A percentile compares a stretch with the other conserved stretches of the same genome.
These are phyloP conservation scores for Hyphopichia fennica DNA, from an alignment of 1,139 yeast species.

Conservation along the genomic window DNA sequence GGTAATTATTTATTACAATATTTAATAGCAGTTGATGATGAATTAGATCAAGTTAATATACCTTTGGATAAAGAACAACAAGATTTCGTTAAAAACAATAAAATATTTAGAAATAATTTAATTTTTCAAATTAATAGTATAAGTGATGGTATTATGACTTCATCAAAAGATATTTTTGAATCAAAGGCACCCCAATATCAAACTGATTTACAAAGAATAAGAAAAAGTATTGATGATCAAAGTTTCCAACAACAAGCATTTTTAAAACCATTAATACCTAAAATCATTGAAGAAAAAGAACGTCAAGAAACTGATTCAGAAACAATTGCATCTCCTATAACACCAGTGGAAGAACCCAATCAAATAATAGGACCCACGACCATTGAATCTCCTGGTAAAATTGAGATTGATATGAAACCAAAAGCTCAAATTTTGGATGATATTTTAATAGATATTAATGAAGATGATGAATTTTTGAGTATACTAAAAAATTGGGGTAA, in stretches of 20 bases:
- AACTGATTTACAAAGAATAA: constrained; percentile 22
- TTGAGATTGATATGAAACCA: constrained; percentile 17
- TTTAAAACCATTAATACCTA: constrained; percentile 6
- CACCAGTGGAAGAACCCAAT: background rate
- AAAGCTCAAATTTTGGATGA: constrained; percentile 14
- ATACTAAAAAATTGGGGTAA: constrained; percentile 22
- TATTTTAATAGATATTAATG: constrained; percentile 11
- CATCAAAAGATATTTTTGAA: constrained; percentile 22
- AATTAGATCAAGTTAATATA: constrained; percentile 13
- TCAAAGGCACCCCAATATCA: constrained; percentile 27
- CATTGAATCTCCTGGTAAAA: constrained; percentile 3
- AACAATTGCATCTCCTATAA: background rate
- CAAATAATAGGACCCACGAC: background rate
- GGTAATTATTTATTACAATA: constrained; percentile 32
- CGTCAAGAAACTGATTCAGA: constrained; percentile 7
- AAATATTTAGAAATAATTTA: constrained; percentile 27
- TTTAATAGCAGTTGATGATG: constrained; percentile 22
- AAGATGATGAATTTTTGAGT: constrained; percentile 11
- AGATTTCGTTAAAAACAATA: constrained; percentile 14
- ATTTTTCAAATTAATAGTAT: constrained; percentile 33
- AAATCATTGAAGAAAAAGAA: constrained; percentile 3
- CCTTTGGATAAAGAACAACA: constrained; percentile 9
- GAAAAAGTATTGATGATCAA: constrained; percentile 34
- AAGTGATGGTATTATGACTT: constrained; percentile 28
- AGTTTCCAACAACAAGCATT: constrained; percentile 19